Evolutionary conservation across 2,329 filamentous ascomycete genomes (phyloP).

Genomic region (Endothia cerciana): DNA sequence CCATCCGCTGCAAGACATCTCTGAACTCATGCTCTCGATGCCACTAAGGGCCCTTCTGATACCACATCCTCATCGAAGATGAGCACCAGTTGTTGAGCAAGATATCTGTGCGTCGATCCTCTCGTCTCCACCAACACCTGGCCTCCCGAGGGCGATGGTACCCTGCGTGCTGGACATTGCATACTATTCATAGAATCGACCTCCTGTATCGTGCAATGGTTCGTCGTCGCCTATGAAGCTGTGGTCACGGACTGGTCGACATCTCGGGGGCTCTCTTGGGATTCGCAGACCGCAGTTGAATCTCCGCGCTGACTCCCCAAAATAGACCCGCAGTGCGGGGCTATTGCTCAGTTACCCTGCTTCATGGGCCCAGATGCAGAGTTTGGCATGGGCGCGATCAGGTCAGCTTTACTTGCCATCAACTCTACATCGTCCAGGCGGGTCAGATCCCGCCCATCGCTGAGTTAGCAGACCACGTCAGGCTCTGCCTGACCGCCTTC

Average conservation of each 20-base stretch:
- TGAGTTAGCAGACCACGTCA: background rate
- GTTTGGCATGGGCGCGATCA: background rate
- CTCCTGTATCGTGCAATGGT: no score
- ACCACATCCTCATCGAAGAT: background rate
- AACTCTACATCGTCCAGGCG: no score
- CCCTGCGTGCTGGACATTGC: background rate
- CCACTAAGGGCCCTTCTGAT: no score
- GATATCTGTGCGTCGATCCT: background rate
- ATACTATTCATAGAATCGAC: background rate
- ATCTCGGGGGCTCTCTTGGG: no score
- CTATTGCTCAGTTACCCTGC: background rate
- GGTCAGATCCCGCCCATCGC: no score
- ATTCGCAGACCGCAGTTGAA: no score
- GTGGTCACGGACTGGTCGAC: no score
- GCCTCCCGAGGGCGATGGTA: background rate
- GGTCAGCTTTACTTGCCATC: no score
- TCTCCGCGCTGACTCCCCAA: no score
- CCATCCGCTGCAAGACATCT: conserved; percentile 18
- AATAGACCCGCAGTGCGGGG: background rate
- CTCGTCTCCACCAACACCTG: background rate
- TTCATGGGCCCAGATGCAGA: background rate
- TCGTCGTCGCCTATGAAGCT: no score
- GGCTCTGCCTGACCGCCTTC: background rate
- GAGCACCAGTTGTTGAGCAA: background rate
- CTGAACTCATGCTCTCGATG: background rate